Conservation (phyloP, 257 asterid genomes). For the Coffea eugenioides region DNA sequence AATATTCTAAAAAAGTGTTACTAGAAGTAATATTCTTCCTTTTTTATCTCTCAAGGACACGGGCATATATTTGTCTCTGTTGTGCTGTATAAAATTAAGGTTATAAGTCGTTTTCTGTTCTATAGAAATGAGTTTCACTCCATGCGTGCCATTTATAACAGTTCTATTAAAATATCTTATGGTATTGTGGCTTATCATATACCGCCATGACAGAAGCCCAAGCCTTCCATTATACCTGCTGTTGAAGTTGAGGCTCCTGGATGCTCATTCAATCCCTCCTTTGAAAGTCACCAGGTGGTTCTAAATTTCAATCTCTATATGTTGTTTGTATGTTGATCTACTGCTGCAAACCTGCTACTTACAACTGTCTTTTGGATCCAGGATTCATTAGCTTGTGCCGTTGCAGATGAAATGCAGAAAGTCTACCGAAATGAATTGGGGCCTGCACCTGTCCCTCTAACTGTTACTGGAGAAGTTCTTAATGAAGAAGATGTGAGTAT, state of each 20-base stretch:
- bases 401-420: conserved; percentile 97
- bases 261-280: conserved; percentile 89
- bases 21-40: not conserved
- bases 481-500: conserved; percentile 74
- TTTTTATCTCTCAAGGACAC: not conserved
- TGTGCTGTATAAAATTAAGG: not conserved
- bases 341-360: conserved; percentile 9
- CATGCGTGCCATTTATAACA: not conserved
- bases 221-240: conserved; percentile 75
- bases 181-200: not conserved
- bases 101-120: not conserved
- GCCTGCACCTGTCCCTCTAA: conserved; percentile 78
- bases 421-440: conserved; percentile 70
- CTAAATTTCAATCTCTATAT: conserved; percentile 12
- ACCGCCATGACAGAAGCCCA: conserved; percentile 51
- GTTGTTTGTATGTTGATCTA: not conserved
- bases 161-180: not conserved
- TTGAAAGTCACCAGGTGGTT: conserved; percentile 82
- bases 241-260: conserved; percentile 93
- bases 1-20: not conserved
- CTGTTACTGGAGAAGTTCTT: conserved; percentile 66
- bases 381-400: conserved; percentile 95
- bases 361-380: conserved; percentile 29
- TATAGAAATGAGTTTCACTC: not conserved
- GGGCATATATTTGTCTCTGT: not conserved